These are phyloP conservation scores for Aspergillus calidoustus DNA, from an alignment of 2,329 filamentous ascomycete species.

Conservation along the genomic window DNA sequence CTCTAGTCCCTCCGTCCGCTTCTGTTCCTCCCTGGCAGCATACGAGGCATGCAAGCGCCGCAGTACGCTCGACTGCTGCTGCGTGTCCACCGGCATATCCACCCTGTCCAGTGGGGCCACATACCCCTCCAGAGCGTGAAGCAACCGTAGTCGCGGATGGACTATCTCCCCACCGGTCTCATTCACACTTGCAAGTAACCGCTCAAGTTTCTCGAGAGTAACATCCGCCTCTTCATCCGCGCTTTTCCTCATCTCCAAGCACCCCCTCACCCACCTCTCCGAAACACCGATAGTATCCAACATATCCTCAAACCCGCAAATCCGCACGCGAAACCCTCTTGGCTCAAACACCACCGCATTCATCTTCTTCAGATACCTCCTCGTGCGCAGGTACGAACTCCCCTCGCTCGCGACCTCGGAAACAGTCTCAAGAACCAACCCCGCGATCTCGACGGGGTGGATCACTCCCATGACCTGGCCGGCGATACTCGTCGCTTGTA, in stretches of 20 bases:
- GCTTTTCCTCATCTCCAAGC: not conserved
- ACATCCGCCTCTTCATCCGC: not conserved
- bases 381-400: not conserved
- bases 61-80: not conserved
- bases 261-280: not conserved
- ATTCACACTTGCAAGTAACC: not conserved
- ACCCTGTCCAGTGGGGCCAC: not conserved
- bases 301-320: not conserved
- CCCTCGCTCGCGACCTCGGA: not conserved
- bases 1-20: not conserved
- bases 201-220: not conserved
- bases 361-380: not conserved
- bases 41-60: not conserved
- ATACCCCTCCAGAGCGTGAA: not conserved
- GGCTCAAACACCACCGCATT: not conserved
- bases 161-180: not conserved
- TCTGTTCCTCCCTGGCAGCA: not conserved
- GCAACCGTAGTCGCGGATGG: not conserved
- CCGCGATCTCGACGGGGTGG: not conserved
- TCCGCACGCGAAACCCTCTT: not conserved
- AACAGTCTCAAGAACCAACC: not conserved
- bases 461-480: not conserved
- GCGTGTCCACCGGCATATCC: not conserved
- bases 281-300: not conserved
- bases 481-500: not conserved